Evolutionary conservation across 768 basidiomycete species (phyloP).

Genomic region (Phaeotremella fagi): DNA sequence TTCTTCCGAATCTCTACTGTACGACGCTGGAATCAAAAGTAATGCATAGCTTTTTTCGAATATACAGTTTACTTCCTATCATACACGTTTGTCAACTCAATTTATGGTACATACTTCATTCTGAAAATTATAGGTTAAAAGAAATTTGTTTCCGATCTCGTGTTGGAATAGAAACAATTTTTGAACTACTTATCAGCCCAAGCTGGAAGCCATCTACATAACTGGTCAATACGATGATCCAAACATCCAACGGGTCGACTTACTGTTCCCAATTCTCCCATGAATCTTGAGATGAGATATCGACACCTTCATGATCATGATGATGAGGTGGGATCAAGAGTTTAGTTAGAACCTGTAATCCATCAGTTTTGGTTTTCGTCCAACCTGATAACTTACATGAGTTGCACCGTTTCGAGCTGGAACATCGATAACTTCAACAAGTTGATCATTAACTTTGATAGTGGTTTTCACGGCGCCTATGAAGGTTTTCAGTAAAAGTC

Average conservation of each 20-base stretch:
- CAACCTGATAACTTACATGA: constrained; percentile 51
- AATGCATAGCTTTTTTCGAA: too few relatives aligned
- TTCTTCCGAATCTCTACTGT: too few relatives aligned
- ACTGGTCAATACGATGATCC: not conserved
- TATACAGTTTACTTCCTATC: too few relatives aligned
- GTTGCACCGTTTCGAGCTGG: constrained; percentile 59
- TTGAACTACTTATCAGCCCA: not conserved
- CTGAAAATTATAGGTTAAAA: too few relatives aligned
- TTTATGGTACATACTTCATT: too few relatives aligned
- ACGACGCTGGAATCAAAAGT: too few relatives aligned
- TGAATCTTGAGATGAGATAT: constrained; percentile 22
- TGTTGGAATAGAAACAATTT: too few relatives aligned
- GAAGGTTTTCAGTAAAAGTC: constrained; percentile 1
- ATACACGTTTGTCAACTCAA: too few relatives aligned
- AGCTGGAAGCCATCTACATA: not conserved
- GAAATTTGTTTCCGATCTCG: too few relatives aligned
- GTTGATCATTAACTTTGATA: constrained; percentile 44
- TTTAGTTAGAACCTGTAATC: constrained; percentile 24
- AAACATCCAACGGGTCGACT: constrained; percentile 1
- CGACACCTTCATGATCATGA: constrained; percentile 36
- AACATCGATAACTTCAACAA: constrained; percentile 53
- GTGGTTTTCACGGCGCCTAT: constrained; percentile 43
- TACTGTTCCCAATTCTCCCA: constrained; percentile 48
- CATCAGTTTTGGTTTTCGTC: not conserved
- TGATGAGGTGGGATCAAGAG: constrained; percentile 46